These are phyloP conservation scores for Debaryomyces nepalensis DNA, from an alignment of 1,139 yeast species.

Conservation along the genomic window DNA sequence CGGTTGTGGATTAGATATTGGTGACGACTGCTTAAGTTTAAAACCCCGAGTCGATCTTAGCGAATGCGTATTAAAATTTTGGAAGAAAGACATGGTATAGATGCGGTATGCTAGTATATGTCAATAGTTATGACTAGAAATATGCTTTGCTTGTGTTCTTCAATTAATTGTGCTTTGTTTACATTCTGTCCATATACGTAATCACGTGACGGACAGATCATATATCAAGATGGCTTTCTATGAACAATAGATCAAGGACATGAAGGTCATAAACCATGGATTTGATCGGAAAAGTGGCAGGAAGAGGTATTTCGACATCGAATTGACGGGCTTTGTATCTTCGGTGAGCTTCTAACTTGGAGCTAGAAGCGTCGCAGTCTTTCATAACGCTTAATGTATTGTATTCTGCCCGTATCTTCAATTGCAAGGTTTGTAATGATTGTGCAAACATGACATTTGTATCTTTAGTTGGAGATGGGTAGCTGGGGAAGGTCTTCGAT, in stretches of 20 bases:
- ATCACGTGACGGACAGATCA: conserved; percentile 9
- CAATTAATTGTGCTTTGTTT: conserved; percentile 11
- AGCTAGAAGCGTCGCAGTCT: conserved; percentile 12
- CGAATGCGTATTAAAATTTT: conserved; percentile 60
- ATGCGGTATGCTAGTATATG: conserved; percentile 1
- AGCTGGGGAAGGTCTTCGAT: neutral
- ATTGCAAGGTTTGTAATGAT: conserved; percentile 3
- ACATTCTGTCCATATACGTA: conserved; percentile 6
- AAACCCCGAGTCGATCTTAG: conserved; percentile 60
- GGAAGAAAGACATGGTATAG: conserved; percentile 52
- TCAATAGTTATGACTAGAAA: neutral
- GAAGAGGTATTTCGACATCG: neutral
- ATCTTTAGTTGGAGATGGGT: neutral
- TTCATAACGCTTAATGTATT: conserved; percentile 13
- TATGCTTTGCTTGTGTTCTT: conserved; percentile 8
- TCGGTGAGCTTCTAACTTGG: conserved; percentile 8
- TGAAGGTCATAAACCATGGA: conserved; percentile 11
- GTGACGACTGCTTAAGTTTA: conserved; percentile 48
- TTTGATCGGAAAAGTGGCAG: conserved; percentile 1
- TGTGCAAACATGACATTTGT: neutral
- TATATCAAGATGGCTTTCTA: conserved; percentile 3
- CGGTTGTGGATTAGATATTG: conserved; percentile 49
- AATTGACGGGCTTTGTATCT: neutral
- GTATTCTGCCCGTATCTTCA: conserved; percentile 4
- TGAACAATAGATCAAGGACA: conserved; percentile 1